Conservation (phyloP, 768 basidiomycete genomes). For the Phanerochaete carnosa region DNA sequence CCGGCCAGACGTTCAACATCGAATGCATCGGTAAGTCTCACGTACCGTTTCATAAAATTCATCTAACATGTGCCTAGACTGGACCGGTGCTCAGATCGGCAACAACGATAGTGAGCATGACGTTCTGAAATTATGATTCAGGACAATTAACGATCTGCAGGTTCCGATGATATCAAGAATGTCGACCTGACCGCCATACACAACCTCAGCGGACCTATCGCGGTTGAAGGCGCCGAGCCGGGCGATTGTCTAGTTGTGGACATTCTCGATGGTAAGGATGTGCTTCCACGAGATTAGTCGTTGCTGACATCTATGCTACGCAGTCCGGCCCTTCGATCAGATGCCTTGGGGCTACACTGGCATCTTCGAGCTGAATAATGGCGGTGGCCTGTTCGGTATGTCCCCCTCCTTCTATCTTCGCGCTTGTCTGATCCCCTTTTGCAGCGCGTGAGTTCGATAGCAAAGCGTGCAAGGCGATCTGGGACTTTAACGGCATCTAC, state of each 20-base stretch:
- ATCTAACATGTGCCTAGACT: constrained; percentile 42
- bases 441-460: constrained; percentile 65
- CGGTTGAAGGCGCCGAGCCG: constrained; percentile 72
- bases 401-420: neutral
- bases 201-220: constrained; percentile 74
- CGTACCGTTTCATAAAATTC: neutral
- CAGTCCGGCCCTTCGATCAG: constrained; percentile 64
- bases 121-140: neutral
- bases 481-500: constrained; percentile 72
- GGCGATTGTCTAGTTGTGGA: constrained; percentile 80
- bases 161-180: constrained; percentile 63
- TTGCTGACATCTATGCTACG: neutral
- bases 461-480: constrained; percentile 73
- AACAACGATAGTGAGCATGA: constrained; percentile 59
- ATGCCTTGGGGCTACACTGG: constrained; percentile 86
- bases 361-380: constrained; percentile 72
- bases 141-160: constrained; percentile 26
- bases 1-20: constrained; percentile 67
- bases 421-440: neutral
- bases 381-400: constrained; percentile 67
- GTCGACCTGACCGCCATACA: constrained; percentile 66
- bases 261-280: constrained; percentile 60
- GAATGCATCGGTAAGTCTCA: constrained; percentile 56
- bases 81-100: constrained; percentile 78
- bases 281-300: neutral